phyloP scores from a whole-genome alignment of 768 basidiomycete species.

The Hypsizygus marmoreus region DNA sequence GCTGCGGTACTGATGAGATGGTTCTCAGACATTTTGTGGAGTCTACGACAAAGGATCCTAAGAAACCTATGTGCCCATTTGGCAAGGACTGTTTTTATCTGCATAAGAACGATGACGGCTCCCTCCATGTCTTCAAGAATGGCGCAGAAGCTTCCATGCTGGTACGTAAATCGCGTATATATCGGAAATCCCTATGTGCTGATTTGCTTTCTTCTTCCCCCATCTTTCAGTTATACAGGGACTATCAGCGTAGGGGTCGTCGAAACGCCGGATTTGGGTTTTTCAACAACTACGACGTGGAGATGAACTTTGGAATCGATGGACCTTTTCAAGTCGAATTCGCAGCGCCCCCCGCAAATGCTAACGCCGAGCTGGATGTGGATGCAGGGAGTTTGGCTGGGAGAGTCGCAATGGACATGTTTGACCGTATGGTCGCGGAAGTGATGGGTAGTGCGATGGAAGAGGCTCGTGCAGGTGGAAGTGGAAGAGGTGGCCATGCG shows the following conservation, averaged over 20 bases:
- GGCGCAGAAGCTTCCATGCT: slow-evolving; percentile 58
- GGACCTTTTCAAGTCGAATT: neutral
- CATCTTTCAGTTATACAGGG: no score
- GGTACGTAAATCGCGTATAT: slow-evolving; percentile 42
- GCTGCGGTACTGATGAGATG: neutral
- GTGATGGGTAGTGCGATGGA: slow-evolving; percentile 9
- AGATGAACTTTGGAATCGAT: neutral
- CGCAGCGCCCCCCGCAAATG: no score
- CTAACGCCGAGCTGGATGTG: neutral
- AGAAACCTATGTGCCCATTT: slow-evolving; percentile 69
- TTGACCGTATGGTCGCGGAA: slow-evolving; percentile 15
- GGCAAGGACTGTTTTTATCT: slow-evolving; percentile 83
- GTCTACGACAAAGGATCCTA: slow-evolving; percentile 40
- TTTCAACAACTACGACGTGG: neutral
- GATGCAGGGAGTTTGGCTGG: slow-evolving; percentile 8
- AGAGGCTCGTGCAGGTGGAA: neutral
- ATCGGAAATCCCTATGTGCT: no score
- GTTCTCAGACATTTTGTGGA: slow-evolving; percentile 61
- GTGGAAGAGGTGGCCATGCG: neutral
- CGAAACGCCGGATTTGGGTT: neutral
- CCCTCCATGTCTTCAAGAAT: slow-evolving; percentile 52
- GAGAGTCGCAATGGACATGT: slow-evolving; percentile 17
- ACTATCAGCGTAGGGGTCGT: no score
- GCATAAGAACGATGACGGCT: slow-evolving; percentile 69
- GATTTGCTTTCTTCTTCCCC: no score